Evolutionary conservation across 495 filamentous ascomycete species (phyloP).

Genomic region (Mytilinidion resinicola): DNA sequence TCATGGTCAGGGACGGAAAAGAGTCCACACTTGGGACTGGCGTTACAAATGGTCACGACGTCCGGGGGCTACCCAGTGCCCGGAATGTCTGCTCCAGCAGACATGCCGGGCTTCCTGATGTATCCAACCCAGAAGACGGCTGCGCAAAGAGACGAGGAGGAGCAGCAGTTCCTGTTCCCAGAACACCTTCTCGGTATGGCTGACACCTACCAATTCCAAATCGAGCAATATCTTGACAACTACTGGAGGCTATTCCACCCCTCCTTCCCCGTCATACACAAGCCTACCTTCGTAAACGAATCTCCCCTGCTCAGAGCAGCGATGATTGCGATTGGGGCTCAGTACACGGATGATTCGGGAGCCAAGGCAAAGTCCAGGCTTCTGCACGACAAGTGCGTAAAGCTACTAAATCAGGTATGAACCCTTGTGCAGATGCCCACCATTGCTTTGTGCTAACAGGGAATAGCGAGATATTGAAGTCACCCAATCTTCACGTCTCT

Average conservation of each 20-base stretch:
- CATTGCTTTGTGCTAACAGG: not conserved
- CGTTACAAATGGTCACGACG: slow-evolving; percentile 4
- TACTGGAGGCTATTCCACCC: slow-evolving; percentile 42
- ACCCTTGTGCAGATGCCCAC: not conserved
- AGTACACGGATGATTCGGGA: slow-evolving; percentile 33
- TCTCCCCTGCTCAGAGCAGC: slow-evolving; percentile 38
- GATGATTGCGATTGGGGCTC: slow-evolving; percentile 41
- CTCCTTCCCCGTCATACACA: slow-evolving; percentile 40
- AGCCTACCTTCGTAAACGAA: slow-evolving; percentile 32
- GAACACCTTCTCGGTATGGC: slow-evolving; percentile 27
- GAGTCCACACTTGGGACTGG: slow-evolving; percentile 9
- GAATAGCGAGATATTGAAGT: slow-evolving; percentile 21
- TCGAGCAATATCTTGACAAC: slow-evolving; percentile 37
- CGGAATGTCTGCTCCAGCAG: slow-evolving; percentile 9
- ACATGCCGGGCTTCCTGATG: slow-evolving; percentile 16
- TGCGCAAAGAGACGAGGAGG: slow-evolving; percentile 24
- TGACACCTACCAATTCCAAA: slow-evolving; percentile 18
- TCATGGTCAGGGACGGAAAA: slow-evolving; percentile 23
- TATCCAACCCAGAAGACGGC: slow-evolving; percentile 20
- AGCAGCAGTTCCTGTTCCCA: slow-evolving; percentile 25
- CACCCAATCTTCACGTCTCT: slow-evolving; percentile 26
- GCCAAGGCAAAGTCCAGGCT: slow-evolving; percentile 34
- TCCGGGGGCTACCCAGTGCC: slow-evolving; percentile 14
- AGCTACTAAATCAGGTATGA: slow-evolving; percentile 36
- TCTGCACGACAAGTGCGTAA: slow-evolving; percentile 37